Evolutionary conservation across 805 yeast genomes (phyloP).

Genomic region (Blastobotrys parvus): DNA sequence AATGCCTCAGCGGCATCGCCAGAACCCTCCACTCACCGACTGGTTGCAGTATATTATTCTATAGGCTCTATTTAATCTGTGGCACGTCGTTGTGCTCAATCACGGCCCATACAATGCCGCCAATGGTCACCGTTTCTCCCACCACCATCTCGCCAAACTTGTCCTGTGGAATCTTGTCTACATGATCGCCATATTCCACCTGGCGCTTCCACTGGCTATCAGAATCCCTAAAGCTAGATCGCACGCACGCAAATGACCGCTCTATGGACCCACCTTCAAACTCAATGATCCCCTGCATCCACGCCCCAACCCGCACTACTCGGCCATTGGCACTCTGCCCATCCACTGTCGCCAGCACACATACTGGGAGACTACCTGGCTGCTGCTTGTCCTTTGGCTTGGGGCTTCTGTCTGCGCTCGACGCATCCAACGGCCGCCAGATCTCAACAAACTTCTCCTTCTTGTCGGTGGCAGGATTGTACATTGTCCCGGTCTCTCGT

Average conservation of each 20-base stretch:
- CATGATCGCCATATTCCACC: slow-evolving; percentile 1
- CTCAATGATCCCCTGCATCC: slow-evolving; percentile 43
- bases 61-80: no score
- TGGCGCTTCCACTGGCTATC: slow-evolving; percentile 1
- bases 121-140: slow-evolving; percentile 1
- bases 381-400: slow-evolving; percentile 18
- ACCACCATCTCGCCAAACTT: slow-evolving; percentile 1
- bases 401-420: slow-evolving; percentile 14
- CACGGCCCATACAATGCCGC: slow-evolving; percentile 4
- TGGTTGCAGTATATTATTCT: no score
- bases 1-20: no score
- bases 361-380: background rate
- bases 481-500: slow-evolving; percentile 44
- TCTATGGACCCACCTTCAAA: slow-evolving; percentile 15
- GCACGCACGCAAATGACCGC: slow-evolving; percentile 1
- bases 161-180: background rate
- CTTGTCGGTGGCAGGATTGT: slow-evolving; percentile 36
- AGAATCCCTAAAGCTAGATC: slow-evolving; percentile 3
- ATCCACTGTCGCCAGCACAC: slow-evolving; percentile 20
- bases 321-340: slow-evolving; percentile 32
- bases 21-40: no score
- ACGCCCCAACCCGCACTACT: slow-evolving; percentile 40
- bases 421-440: slow-evolving; percentile 42
- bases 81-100: slow-evolving; percentile 1
- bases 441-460: slow-evolving; percentile 42